Base-by-base conservation (phyloP, 208 protist genomes). In the Acanthamoeba lenticulata region DNA sequence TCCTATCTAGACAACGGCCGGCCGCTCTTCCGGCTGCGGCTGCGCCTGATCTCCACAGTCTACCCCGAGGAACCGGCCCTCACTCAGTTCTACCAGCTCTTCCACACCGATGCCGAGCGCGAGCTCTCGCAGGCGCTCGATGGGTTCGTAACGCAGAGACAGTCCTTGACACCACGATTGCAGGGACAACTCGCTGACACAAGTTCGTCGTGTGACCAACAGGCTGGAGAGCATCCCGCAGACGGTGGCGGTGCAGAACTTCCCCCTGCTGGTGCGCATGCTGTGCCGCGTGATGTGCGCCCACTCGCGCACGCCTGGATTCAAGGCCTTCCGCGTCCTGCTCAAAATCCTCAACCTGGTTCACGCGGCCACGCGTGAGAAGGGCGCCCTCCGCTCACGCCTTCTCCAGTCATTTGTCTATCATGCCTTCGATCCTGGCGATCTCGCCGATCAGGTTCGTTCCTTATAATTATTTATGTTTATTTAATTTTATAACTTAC, bases 31-130 rank as follows among this genome's bases (percentile, higher is more conserved):
- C 94, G 94, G 40, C 38, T 95, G 7, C 86, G 94, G 29, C 1
- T 95, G 15, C 65, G 67, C 15, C 32, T 96, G 21, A 45, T 88
- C 1, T 94, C 79, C 0, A 94, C 81, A n/a, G n/a, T 96, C 2
- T 96, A 89, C 32, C 90, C 95, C 21, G 92, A 96, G 29, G 94
- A 96, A 17, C 4, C 40, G 19, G 34, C 67, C 38, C 36, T 96
- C 27, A 96, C 94, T 17, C 69, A 67, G 13, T 96, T 96, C 55
- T 95, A 94, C 34, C 42, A 94, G 42, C 17, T 83, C n/a, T 94
- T 81, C 55, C 32, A 36, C 45, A 57, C 45, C 38, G 74, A 85
- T 4, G 42, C 40, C 45, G 74, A 85, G n/a, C 74, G 74, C 2
- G 74, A 85, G 74, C 74, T 85, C 44, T 85, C 74, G 1, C 74